Base-by-base conservation (phyloP, 179 eudicot genomes). In the Camellia oleifera region DNA sequence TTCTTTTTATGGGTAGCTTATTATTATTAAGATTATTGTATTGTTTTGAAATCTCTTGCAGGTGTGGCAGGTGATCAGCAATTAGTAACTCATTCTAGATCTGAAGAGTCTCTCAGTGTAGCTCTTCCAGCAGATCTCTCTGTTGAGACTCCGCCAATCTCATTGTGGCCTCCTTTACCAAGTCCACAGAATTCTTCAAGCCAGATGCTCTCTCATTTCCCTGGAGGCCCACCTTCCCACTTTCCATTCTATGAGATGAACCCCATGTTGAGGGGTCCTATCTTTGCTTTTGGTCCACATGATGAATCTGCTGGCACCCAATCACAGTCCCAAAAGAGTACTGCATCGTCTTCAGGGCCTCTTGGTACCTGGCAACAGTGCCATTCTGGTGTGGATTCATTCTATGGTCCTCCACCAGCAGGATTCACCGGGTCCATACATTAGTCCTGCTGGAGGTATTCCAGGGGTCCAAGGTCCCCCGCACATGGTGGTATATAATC, bases 61-160 rank as follows among this genome's bases (percentile, higher is more conserved):
- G 99, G 91, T 73, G 67, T 83, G 83, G 77, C 87, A 26, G 84
- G 82, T 73, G 92, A 87, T 86, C 93, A 84, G 79, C 88, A 84
- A 76, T 77, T 88, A 10, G 76, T 66, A 50, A 81, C 81, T 83
- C 93, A 88, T 77, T 86, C 95, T 8, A 91, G 88, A 81, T 84
- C 84, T 23, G 99, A 94, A 76, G 99, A 96, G 81, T 86, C 83
- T 72, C 83, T 92, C 64, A 91, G 85, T 54, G 98, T 97, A 45
- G 88, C 98, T 50, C 97, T 97, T 81, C 97, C 97, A 26, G 99
- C 97, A 26, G 99, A 97, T 87, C 92, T 97, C n/a, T 93, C 98
- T 15, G 93, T 97, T 40, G 99, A 95, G 78, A 94, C 95, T 77
- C 91, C 92, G 20, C 93, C 97, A 26, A 90, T 94, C 44, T 94